Base-by-base conservation (phyloP, 345 rosid species). In the Cardamine chenopodiifolia region DNA sequence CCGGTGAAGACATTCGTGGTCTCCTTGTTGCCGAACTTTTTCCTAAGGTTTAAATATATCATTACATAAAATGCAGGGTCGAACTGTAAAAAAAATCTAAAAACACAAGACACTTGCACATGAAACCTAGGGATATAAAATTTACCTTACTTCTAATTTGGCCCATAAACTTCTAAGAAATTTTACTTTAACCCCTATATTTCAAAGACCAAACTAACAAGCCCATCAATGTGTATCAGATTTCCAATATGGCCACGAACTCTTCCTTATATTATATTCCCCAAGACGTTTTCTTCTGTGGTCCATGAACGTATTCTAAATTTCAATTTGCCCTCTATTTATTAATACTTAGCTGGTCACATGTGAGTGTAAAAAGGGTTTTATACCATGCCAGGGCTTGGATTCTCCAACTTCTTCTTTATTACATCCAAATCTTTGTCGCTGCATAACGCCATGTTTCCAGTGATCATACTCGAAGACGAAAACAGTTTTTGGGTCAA, bases 401-500 rank as follows among this genome's bases (percentile, higher is more conserved):
- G 86, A 76, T 76, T 68, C 68, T 83, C 83, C 53, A 65, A 67
- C 39, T 29, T 42, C 62, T 79, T 82, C 62, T 82, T 74, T 39
- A 79, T 5, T 23, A 84, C 66, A 64, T 71, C 86, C 26, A 83
- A 8, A 78, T 91, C 98, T 17, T 13, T 73, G 26, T 75, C 83
- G 70, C 85, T 62, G 47, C 80, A 82, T 56, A 84, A n/a, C 0
- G 81, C 80, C 40, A 10, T 60, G 62, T 83, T 83, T 23, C 91
- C 84, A 0, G 87, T 39, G 79, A 78, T 31, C 2, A 87, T 59
- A 67, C 88, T 86, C 50, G 85, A 75, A 1, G 92, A 70, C 26
- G 92, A 76, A 76, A 91, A 89, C 87, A 84, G 80, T 71, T 94
- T 94, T 73, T 91, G 96, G 22, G 86, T 80, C 87, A 94, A 82